A percentile compares a stretch with the other conserved stretches of the same genome.
Conservation (phyloP, 805 yeast genomes). For the Candida suzukii region DNA sequence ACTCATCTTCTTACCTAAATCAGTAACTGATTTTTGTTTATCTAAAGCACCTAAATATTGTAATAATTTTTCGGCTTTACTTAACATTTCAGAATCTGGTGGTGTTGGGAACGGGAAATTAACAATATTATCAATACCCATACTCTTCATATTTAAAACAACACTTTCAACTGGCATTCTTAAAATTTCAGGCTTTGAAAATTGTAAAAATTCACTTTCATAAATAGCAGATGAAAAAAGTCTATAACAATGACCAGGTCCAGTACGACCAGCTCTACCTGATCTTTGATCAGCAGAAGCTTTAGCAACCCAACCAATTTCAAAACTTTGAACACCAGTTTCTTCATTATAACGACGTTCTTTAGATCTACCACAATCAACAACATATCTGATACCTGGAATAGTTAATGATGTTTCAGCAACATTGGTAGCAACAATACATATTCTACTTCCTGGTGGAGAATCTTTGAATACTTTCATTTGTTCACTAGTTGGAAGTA, state of each 20-base stretch:
- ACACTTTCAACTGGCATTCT: constrained; percentile 96
- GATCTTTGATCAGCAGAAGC: constrained; percentile 95
- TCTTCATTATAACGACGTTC: constrained; percentile 77
- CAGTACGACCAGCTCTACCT: constrained; percentile 98
- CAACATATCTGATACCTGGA: constrained; percentile 90
- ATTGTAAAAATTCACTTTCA: constrained; percentile 78
- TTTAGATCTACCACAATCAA: constrained; percentile 91
- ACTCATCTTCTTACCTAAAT: constrained; percentile 80
- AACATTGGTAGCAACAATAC: constrained; percentile 94
- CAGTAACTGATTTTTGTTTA: constrained; percentile 51
- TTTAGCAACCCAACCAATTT: constrained; percentile 85
- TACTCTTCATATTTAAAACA: constrained; percentile 91
- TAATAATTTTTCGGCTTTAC: constrained; percentile 60
- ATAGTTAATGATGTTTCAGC: constrained; percentile 97
- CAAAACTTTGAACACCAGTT: constrained; percentile 89
- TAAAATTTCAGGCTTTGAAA: constrained; percentile 82
- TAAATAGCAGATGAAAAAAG: constrained; percentile 89
- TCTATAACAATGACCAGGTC: constrained; percentile 96
- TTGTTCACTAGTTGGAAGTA: constrained; percentile 91
- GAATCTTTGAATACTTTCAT: constrained; percentile 85
- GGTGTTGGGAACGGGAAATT: constrained; percentile 95
- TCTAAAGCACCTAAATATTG: constrained; percentile 74
- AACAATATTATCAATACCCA: constrained; percentile 87
- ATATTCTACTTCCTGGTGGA: constrained; percentile 78
- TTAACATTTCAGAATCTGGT: constrained; percentile 57